These are phyloP conservation scores for Exsudoporus frostii DNA, from an alignment of 768 basidiomycete genomes.

Conservation along the genomic window DNA sequence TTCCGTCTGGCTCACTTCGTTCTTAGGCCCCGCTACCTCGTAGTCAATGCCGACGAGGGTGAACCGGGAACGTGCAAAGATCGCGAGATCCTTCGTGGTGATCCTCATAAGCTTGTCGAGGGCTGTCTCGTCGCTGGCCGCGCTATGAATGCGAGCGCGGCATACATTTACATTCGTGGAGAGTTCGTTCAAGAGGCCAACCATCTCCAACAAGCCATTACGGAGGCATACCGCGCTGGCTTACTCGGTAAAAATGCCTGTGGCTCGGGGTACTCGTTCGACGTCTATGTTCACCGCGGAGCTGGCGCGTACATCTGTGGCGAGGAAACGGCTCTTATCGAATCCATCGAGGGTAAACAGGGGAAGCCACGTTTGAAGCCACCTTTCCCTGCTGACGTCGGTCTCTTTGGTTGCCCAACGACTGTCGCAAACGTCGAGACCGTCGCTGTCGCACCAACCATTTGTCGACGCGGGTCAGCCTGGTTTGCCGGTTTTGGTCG, in stretches of 20 bases:
- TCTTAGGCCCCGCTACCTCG: constrained; percentile 87
- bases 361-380: constrained; percentile 98
- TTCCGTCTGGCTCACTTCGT: neutral
- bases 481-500: constrained; percentile 96
- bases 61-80: constrained; percentile 99
- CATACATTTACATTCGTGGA: constrained; percentile 99
- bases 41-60: constrained; percentile 98
- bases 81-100: constrained; percentile 95
- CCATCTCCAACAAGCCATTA: constrained; percentile 93
- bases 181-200: constrained; percentile 96
- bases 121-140: constrained; percentile 97
- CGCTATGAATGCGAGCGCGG: constrained; percentile 94
- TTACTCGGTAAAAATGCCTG: constrained; percentile 89
- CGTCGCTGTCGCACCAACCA: constrained; percentile 95
- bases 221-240: constrained; percentile 89
- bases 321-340: constrained; percentile 97
- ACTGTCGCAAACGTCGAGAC: constrained; percentile 99
- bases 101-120: constrained; percentile 97
- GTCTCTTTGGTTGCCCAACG: constrained; percentile 94
- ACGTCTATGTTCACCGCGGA: constrained; percentile 97
- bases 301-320: constrained; percentile 99
- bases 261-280: constrained; percentile 90
- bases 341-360: constrained; percentile 96
- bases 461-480: constrained; percentile 79
- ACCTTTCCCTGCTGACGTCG: constrained; percentile 98